Conservation (phyloP, 768 basidiomycete species). For the Kwoniella dendrophila region DNA sequence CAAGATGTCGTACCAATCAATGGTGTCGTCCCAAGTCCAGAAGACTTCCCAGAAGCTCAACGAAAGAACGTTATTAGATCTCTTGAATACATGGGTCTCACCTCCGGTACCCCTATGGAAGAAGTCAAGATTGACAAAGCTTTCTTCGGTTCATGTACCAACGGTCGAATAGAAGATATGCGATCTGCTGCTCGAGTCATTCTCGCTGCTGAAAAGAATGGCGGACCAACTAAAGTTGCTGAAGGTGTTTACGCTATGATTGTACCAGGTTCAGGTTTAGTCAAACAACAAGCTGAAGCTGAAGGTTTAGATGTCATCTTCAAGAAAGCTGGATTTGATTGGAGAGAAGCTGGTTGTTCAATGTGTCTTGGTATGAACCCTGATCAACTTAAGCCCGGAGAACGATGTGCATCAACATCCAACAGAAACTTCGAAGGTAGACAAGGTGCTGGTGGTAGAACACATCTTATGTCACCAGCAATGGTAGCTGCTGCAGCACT, state of each 20-base stretch:
- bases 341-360: conserved; percentile 92
- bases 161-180: conserved; percentile 89
- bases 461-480: conserved; percentile 84
- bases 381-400: conserved; percentile 77
- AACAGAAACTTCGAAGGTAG: conserved; percentile 93
- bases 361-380: conserved; percentile 98
- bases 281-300: conserved; percentile 87
- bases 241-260: conserved; percentile 80
- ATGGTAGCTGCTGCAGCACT: conserved; percentile 92
- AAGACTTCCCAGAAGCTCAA: conserved; percentile 67
- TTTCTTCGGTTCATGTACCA: conserved; percentile 93
- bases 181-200: conserved; percentile 80
- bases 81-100: conserved; percentile 83
- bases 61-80: conserved; percentile 73
- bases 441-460: conserved; percentile 81
- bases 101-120: conserved; percentile 75
- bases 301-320: conserved; percentile 85
- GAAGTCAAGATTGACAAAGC: conserved; percentile 81
- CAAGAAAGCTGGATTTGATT: conserved; percentile 88
- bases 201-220: conserved; percentile 67
- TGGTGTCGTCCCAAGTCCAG: conserved; percentile 76
- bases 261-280: conserved; percentile 85
- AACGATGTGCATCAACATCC: conserved; percentile 85
- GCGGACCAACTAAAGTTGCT: conserved; percentile 68
- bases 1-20: conserved; percentile 84